These are phyloP conservation scores for Uronychia setigera DNA, from an alignment of 73 alveolate species.

Conservation along the genomic window DNA sequence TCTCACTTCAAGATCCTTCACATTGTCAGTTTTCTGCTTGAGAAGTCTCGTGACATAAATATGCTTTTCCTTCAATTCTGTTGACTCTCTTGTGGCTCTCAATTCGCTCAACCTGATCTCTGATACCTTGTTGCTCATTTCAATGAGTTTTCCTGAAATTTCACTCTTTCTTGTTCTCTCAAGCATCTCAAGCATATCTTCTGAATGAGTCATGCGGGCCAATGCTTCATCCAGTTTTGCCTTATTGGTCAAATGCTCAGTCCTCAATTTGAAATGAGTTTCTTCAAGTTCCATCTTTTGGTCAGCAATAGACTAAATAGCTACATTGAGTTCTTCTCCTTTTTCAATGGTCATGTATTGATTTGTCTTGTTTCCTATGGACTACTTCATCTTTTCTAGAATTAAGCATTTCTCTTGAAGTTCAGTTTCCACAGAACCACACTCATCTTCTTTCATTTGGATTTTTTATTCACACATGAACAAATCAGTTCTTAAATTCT, in stretches of 20 bases:
- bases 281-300: slow-evolving; percentile 61
- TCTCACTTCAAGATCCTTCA: slow-evolving; percentile 45
- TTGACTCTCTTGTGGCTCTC: slow-evolving; percentile 51
- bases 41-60: slow-evolving; percentile 38
- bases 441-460: slow-evolving; percentile 65
- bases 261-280: slow-evolving; percentile 34
- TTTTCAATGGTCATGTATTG: slow-evolving; percentile 41
- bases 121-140: slow-evolving; percentile 40
- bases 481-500: slow-evolving; percentile 72
- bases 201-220: slow-evolving; percentile 44
- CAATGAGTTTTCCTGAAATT: slow-evolving; percentile 46
- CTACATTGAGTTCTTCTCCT: slow-evolving; percentile 39
- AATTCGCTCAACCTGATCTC: slow-evolving; percentile 43
- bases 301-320: slow-evolving; percentile 41
- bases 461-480: slow-evolving; percentile 63
- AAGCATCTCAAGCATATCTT: slow-evolving; percentile 40
- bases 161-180: slow-evolving; percentile 39
- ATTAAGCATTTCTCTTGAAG: slow-evolving; percentile 67
- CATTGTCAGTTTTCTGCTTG: slow-evolving; percentile 22
- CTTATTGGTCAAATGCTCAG: slow-evolving; percentile 23
- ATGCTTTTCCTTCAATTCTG: slow-evolving; percentile 46
- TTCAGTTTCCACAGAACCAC: slow-evolving; percentile 68
- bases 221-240: slow-evolving; percentile 46
- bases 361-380: slow-evolving; percentile 20
- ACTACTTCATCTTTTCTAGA: slow-evolving; percentile 54